Percentiles rank a stretch among this genome's conserved stretches.
Conservation (phyloP, 305 asterid genomes). For the Plantago coronopus region DNA sequence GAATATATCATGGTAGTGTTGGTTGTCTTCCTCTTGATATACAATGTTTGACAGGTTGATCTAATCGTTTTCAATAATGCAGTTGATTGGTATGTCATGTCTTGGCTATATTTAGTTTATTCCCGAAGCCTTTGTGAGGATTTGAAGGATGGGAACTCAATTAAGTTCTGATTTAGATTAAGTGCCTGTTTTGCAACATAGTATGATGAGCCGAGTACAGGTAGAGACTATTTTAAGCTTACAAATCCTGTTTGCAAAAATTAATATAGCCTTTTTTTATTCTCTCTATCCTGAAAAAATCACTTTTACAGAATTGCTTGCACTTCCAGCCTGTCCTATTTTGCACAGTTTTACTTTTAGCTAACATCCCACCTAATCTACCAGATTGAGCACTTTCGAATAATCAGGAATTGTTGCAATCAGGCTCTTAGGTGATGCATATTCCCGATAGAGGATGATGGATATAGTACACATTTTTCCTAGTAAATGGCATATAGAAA, state of each 20-base stretch:
- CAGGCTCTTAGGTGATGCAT: constrained; percentile 1
- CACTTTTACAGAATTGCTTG: background rate
- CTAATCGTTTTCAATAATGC: background rate
- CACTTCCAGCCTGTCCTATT: background rate
- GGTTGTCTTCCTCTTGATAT: background rate
- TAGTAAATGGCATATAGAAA: no score
- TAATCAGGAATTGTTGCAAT: background rate
- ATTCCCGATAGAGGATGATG: background rate
- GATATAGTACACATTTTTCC: no score
- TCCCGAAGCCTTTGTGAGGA: background rate
- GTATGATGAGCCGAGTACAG: no score
- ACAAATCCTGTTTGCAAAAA: no score
- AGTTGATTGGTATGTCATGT: background rate
- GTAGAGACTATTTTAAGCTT: no score
- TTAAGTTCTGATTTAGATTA: background rate
- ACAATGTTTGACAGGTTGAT: background rate
- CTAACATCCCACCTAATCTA: background rate
- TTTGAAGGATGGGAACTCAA: background rate
- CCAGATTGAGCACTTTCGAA: background rate
- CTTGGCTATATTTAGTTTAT: background rate
- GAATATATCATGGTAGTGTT: background rate
- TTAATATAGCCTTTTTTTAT: no score
- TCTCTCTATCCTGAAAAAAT: no score
- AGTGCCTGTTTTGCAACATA: no score
- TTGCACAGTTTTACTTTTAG: background rate